Evolutionary conservation across 805 yeast species (phyloP).

Genomic region (Hanseniaspora clermontiae): DNA sequence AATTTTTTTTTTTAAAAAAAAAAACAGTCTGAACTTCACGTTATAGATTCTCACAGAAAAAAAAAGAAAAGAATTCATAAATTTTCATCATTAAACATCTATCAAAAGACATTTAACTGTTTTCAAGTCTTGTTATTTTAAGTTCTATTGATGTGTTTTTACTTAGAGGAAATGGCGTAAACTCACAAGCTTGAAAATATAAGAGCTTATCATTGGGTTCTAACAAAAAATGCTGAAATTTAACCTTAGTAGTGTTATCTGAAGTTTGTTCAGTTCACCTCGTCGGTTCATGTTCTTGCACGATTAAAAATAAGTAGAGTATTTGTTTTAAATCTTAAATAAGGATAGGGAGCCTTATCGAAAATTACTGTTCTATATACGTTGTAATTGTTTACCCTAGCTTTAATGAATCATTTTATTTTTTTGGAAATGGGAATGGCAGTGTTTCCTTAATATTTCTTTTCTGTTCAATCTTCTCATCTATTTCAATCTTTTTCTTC

Average conservation of each 20-base stretch:
- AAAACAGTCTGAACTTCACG: background rate
- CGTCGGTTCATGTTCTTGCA: no score
- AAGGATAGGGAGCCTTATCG: background rate
- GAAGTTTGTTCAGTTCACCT: no score
- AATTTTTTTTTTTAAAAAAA: background rate
- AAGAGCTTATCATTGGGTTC: no score
- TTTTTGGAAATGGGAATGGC: slow-evolving; percentile 33
- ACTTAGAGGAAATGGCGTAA: no score
- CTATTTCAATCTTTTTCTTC: background rate
- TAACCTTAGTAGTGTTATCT: no score
- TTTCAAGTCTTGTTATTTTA: no score
- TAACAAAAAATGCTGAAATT: no score
- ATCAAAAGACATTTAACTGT: background rate
- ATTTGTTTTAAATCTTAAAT: no score
- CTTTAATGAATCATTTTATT: background rate
- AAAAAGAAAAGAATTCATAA: no score
- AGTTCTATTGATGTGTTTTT: no score
- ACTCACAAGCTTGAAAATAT: no score
- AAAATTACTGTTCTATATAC: background rate
- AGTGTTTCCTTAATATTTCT: slow-evolving; percentile 43
- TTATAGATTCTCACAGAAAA: background rate
- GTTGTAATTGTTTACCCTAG: background rate
- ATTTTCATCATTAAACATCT: background rate
- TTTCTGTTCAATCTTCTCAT: slow-evolving; percentile 33
- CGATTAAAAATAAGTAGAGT: no score